These are phyloP conservation scores for Spencermartinsiella ligniputridi DNA, from an alignment of 1,139 yeast genomes.

Conservation along the genomic window DNA sequence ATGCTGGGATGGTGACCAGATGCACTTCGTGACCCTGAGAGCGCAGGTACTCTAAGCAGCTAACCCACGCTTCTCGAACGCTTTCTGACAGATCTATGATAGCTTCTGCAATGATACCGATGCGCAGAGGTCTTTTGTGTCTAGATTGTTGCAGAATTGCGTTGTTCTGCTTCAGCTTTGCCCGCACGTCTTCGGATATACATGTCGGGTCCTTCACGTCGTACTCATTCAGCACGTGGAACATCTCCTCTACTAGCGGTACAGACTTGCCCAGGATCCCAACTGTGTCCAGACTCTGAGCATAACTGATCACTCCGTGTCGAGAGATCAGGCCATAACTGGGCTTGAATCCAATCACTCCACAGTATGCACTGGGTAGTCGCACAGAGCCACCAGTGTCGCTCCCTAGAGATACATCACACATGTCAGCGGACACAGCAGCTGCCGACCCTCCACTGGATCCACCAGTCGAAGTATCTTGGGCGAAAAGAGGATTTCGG, in stretches of 20 bases:
- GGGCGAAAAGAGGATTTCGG: slow-evolving; percentile 54
- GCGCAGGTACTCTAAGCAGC: slow-evolving; percentile 34
- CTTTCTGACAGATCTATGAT: slow-evolving; percentile 50
- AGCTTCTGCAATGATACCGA: slow-evolving; percentile 74
- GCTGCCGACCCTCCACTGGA: slow-evolving; percentile 97
- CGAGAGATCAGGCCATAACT: slow-evolving; percentile 71
- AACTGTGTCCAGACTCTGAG: slow-evolving; percentile 92
- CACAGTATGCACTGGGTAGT: slow-evolving; percentile 69
- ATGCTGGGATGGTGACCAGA: slow-evolving; percentile 65
- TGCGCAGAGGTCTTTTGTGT: slow-evolving; percentile 31
- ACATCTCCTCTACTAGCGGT: slow-evolving; percentile 45
- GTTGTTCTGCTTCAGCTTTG: slow-evolving; percentile 12
- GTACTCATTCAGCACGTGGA: slow-evolving; percentile 48
- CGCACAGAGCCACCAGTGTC: slow-evolving; percentile 79
- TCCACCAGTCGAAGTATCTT: slow-evolving; percentile 64
- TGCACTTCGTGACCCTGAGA: slow-evolving; percentile 56
- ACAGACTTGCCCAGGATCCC: slow-evolving; percentile 65
- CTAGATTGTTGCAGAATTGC: slow-evolving; percentile 8
- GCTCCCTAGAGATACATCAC: slow-evolving; percentile 65
- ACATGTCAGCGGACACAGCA: slow-evolving; percentile 67
- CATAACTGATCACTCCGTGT: slow-evolving; percentile 89
- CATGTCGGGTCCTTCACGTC: slow-evolving; percentile 81
- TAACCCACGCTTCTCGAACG: slow-evolving; percentile 46
- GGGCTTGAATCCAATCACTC: slow-evolving; percentile 65
- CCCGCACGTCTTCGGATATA: slow-evolving; percentile 23